phyloP scores from a whole-genome alignment of 1,284 basidiomycete genomes.

The Sanghuangporus sanghuang region DNA sequence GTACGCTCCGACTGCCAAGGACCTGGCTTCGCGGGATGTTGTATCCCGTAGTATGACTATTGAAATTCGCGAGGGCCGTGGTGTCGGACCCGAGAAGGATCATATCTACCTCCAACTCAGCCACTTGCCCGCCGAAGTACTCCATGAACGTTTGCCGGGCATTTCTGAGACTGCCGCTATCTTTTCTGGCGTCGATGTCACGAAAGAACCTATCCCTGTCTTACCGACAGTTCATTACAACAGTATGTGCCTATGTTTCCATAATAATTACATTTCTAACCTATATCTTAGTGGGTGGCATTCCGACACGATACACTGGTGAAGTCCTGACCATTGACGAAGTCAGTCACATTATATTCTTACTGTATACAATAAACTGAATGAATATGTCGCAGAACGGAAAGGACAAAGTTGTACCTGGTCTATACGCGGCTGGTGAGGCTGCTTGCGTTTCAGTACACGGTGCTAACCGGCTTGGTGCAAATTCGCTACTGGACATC shows the following conservation, averaged over 20 bases:
- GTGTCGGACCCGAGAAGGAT: conserved; percentile 98
- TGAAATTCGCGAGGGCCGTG: conserved; percentile 98
- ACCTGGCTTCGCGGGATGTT: conserved; percentile 98
- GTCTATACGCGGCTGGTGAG: conserved; percentile 98
- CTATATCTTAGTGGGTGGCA: conserved; percentile 86
- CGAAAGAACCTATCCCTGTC: conserved; percentile 98
- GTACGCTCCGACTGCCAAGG: conserved; percentile 98
- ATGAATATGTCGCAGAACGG: conserved; percentile 45
- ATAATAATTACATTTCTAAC: conserved; percentile 2
- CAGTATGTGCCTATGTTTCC: conserved; percentile 48
- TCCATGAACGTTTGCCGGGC: conserved; percentile 97
- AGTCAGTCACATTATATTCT: conserved; percentile 26
- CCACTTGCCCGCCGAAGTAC: conserved; percentile 92
- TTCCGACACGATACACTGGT: conserved; percentile 98
- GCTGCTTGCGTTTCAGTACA: conserved; percentile 99
- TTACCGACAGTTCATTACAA: conserved; percentile 96
- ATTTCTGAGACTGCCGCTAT: conserved; percentile 99
- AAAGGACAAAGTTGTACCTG: conserved; percentile 93
- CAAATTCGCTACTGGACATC: conserved; percentile 98
- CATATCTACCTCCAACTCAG: conserved; percentile 97
- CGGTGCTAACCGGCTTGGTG: conserved; percentile 98
- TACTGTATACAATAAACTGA: background rate
- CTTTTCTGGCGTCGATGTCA: conserved; percentile 99
- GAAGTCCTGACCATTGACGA: conserved; percentile 88
- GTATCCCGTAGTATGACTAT: conserved; percentile 99